phyloP scores from a whole-genome alignment of 1,284 basidiomycete genomes.

The Takashimella koratensis region DNA sequence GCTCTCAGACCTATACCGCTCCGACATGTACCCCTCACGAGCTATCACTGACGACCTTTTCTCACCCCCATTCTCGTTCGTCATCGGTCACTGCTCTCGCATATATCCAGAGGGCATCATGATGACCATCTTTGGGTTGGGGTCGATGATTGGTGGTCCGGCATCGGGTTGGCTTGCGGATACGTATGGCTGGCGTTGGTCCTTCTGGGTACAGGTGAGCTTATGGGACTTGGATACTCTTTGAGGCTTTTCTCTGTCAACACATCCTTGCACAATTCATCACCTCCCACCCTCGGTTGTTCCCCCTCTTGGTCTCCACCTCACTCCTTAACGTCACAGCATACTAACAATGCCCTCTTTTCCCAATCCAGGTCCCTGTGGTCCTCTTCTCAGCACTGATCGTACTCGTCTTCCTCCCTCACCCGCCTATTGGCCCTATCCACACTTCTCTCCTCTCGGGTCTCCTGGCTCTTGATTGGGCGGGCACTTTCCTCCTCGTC shows the following conservation, averaged over 20 bases:
- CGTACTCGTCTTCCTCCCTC: constrained; percentile 36
- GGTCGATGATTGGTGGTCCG: constrained; percentile 45
- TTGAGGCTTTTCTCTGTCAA: neutral
- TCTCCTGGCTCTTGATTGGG: constrained; percentile 38
- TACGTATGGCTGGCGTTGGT: constrained; percentile 39
- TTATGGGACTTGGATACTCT: neutral
- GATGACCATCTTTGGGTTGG: constrained; percentile 48
- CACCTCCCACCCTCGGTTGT: neutral
- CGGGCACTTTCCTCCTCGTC: constrained; percentile 57
- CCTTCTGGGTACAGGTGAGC: constrained; percentile 44
- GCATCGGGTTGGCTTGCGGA: constrained; percentile 44
- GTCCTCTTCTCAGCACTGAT: constrained; percentile 31
- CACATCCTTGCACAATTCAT: neutral
- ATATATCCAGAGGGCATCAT: constrained; percentile 34
- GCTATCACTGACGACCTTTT: neutral
- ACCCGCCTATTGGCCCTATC: constrained; percentile 34
- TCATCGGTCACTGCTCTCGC: no score
- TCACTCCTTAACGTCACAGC: neutral
- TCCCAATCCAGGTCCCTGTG: constrained; percentile 37
- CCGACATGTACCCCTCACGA: no score
- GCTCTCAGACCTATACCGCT: no score
- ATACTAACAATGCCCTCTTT: constrained; percentile 1
- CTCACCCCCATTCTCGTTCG: neutral
- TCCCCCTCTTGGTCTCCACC: neutral
- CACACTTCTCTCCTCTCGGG: constrained; percentile 31